Base-by-base conservation (phyloP, 148 eudicot genomes). In the Diospyros kaki region DNA sequence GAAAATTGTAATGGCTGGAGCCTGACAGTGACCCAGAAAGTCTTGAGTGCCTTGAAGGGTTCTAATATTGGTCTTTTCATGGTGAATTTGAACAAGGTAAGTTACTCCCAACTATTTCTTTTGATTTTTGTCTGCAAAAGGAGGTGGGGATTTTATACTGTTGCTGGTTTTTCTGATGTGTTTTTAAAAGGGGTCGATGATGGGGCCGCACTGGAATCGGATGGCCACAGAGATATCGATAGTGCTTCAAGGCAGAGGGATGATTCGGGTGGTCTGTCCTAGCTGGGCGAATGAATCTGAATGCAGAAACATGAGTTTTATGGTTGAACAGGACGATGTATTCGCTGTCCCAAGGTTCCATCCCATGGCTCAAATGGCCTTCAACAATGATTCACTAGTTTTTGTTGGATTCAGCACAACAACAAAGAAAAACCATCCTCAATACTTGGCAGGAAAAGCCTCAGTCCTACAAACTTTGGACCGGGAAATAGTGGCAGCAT, bases 141-240 rank as follows among this genome's bases (percentile, higher is more conserved):
- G n/a, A 38, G n/a, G 18, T 61, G 10, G 28, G 28, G 28, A 28
- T 28, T 28, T 28, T 28, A 28, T 28, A 0, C 28, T 28, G 28
- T 28, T 28, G 28, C 28, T 45, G 43, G 18, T 13, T 58, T 58
- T 45, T 4, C 40, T 45, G 8, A 46, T 8, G 15, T 17, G 40
- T 80, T 17, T n/a, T 40, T 64, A 14, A 39, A 73, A 94, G 98
- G 97, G 96, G 46, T 77, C 92, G 9, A 94, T 92, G 96, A 89
- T 90, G 96, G 98, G 92, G 58, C 98, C 98, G 2, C 96, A 90
- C 69, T 92, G 97, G 97, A 94, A 94, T 68, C 96, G 94, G 1
- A 79, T 55, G 75, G 92, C 89, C 5, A 77, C 83, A 0, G 98
- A 92, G 81, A 79, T 89, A 56, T 83, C 86, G 1, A 75, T 89